Base-by-base conservation (phyloP, 495 filamentous ascomycete species). In the Aspergillus ostianus region DNA sequence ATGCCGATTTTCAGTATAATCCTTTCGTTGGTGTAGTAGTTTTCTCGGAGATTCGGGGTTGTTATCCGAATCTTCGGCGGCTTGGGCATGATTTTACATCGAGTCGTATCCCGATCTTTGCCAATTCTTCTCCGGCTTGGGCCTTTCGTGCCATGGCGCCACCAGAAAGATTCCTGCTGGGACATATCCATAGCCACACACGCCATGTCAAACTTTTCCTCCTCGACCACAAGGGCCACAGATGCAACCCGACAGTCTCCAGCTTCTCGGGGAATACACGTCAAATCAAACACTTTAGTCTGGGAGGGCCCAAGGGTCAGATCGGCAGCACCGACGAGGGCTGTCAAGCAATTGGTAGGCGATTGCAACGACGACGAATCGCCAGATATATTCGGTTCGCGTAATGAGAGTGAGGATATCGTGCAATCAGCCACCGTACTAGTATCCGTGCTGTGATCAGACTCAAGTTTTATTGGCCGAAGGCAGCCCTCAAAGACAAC, bases 21-120 rank as follows among this genome's bases (percentile, higher is more conserved):
- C 2, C 73, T 67, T 73, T 99, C 94, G 66, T 93, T 87, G 3
- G 87, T 87, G 66, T 96, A 98, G 71, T 94, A 95, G 32, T 88
- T 84, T 21, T 84, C 77, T 56, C 78, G 77, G 49, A 88, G 72
- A 49, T 84, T 80, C 2, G 81, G 75, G 20, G 89, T 71, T 26
- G 76, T 80, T 36, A 98, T 82, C 59, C 89, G 84, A 73, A 99
- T 87, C 69, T 97, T 98, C 0, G 94, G 94, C 46, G 94, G 94
- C 67, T 94, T 89, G 5, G 93, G 94, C 57, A 91, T 78, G 36
- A 98, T 85, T 50, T 82, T 89, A 88, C 80, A 62, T 17, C 56
- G 66, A 29, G 65, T 70, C 30, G 69, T 70, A 58, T 81, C 70
- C 18, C 73, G 68, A 51, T 71, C 74, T 56, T 72, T 75, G 29